Base-by-base conservation (phyloP, 139 green algal genomes). In the Picochlorum sp. region DNA sequence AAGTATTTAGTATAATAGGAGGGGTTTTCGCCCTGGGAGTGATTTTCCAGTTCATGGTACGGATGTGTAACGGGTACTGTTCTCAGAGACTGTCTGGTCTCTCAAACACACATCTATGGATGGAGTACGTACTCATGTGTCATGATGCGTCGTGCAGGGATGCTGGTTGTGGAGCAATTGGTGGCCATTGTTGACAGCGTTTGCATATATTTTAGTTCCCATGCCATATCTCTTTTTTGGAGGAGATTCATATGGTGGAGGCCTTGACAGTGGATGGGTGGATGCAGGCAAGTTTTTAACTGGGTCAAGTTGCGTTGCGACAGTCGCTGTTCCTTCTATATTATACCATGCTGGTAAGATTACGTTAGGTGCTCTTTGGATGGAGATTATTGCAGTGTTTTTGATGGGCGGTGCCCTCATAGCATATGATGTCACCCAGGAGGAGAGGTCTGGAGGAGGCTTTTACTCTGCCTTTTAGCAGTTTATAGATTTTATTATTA, bases 191-290 rank as follows among this genome's bases (percentile, higher is more conserved):
- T 26, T 50, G 65, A 63, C 74, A 86, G 83, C 75, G 8, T 78
- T 88, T 57, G 78, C 81, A 57, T 88, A 90, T 26, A 78, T 96
- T 24, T 70, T 97, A 45, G 89, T 96, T 21, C 90, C 90, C 1
- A 96, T 96, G 90, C 90, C 90, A 1, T 90, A 88, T 70, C 69
- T 97, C 0, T 97, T 97, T 72, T 97, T 97, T 67, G 86, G 84
- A 4, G 50, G 66, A 44, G 70, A 51, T 10, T 37, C 55, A 23
- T 60, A 77, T 21, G 77, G 78, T 55, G 82, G 76, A 64, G 81
- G 60, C n/a, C 34, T 92, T 20, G 77, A 82, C 31, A 91, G 80
- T 69, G 77, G 82, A 71, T 97, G 91, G 91, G 69, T 90, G 30
- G 91, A 97, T 66, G 89, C 86, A 3, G 91, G 90, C 49, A 96